Conservation (phyloP, 441 rosid species). For the Corymbia citriodora region DNA sequence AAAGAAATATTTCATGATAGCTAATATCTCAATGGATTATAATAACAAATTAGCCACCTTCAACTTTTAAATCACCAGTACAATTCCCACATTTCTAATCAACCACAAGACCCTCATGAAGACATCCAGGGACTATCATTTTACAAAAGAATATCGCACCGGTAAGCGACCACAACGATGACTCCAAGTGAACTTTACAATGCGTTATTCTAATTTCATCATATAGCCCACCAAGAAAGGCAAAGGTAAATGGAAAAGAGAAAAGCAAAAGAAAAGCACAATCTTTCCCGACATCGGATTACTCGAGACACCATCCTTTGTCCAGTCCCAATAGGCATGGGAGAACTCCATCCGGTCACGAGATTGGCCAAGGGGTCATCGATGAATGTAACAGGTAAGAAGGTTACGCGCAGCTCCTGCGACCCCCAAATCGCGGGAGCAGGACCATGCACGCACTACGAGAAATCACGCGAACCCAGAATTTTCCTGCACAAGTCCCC, state of each 20-base stretch:
- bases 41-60: not conserved
- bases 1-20: rapidly evolving
- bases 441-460: not conserved
- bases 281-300: not conserved
- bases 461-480: not conserved
- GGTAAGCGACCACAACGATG: not conserved
- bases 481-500: not conserved
- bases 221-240: not conserved
- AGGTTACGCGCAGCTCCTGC: not conserved
- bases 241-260: not conserved
- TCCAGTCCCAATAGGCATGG: not conserved
- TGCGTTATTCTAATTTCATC: not conserved
- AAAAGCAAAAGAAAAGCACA: not conserved
- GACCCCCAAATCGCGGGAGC: not conserved
- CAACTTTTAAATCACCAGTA: rapidly evolving
- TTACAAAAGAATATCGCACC: not conserved
- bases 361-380: not conserved
- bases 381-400: rapidly evolving
- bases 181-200: not conserved
- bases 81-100: not conserved
- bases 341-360: no score
- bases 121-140: not conserved
- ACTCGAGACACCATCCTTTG: not conserved
- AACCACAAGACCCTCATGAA: not conserved
- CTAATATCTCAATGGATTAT: not conserved